Conservation (phyloP, 306 rosid genomes). For the Acacia melanoxylon region DNA sequence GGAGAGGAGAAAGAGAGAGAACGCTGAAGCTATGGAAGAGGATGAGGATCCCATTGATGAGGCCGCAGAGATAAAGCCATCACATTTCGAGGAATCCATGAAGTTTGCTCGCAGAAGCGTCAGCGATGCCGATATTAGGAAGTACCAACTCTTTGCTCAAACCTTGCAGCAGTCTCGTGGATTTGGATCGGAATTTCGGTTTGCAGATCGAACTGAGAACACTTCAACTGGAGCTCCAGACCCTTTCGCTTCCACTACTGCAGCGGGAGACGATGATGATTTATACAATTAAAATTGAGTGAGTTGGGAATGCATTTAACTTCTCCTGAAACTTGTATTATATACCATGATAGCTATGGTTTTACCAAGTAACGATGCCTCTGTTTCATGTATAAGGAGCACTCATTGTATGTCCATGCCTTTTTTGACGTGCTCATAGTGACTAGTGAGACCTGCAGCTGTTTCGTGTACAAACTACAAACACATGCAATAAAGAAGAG, state of each 20-base stretch:
- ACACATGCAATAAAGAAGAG: background rate
- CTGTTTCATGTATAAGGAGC: constrained; percentile 7
- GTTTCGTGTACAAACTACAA: background rate
- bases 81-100: constrained; percentile 73
- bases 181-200: constrained; percentile 59
- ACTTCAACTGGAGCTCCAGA: constrained; percentile 42
- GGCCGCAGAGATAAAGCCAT: constrained; percentile 54
- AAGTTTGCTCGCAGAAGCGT: constrained; percentile 75
- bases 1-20: constrained; percentile 51
- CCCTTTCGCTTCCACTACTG: constrained; percentile 57
- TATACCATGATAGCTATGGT: constrained; percentile 10
- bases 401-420: background rate
- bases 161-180: constrained; percentile 73
- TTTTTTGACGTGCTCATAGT: background rate
- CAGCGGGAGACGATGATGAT: constrained; percentile 61
- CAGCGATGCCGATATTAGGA: constrained; percentile 67
- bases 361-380: background rate
- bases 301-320: constrained; percentile 1
- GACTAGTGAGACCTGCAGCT: background rate
- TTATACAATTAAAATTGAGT: constrained; percentile 40
- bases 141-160: constrained; percentile 72
- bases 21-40: constrained; percentile 71
- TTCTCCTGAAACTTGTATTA: constrained; percentile 5
- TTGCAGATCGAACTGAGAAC: constrained; percentile 36
- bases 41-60: constrained; percentile 40